Evolutionary conservation across 768 basidiomycete species (phyloP).

Genomic region (Saitozyma podzolica): DNA sequence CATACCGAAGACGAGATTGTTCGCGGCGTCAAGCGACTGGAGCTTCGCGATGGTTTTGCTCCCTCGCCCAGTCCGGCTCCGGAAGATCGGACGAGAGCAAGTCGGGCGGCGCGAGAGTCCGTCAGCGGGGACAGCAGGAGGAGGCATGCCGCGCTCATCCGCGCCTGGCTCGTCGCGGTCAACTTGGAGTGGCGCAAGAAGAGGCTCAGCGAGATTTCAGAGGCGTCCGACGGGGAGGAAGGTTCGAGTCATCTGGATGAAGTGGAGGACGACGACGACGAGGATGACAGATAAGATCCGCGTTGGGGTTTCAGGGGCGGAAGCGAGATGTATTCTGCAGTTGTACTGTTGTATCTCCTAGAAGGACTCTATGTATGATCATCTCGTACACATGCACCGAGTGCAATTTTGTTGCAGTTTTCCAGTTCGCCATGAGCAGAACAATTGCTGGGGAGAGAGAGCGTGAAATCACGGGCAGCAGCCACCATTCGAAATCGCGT

Average conservation of each 20-base stretch:
- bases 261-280: constrained; percentile 34
- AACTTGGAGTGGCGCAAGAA: constrained; percentile 37
- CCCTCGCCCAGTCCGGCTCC: constrained; percentile 2
- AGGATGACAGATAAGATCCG: neutral
- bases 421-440: no score
- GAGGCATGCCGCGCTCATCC: constrained; percentile 40
- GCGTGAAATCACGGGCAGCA: no score
- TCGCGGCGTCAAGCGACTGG: constrained; percentile 43
- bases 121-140: constrained; percentile 16
- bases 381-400: no score
- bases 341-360: neutral
- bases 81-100: neutral
- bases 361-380: no score
- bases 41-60: constrained; percentile 18
- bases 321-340: neutral
- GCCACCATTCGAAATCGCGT: no score
- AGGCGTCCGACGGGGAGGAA: no score
- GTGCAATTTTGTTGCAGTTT: no score
- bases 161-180: constrained; percentile 43
- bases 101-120: constrained; percentile 6
- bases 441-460: no score
- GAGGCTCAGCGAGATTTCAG: constrained; percentile 15
- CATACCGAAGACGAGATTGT: constrained; percentile 46
- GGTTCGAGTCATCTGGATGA: no score
- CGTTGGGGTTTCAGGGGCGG: no score